Evolutionary conservation across 768 basidiomycete genomes (phyloP), one percentile per base, ranked within the genome.

Genomic region (Mycena maculata): DNA sequence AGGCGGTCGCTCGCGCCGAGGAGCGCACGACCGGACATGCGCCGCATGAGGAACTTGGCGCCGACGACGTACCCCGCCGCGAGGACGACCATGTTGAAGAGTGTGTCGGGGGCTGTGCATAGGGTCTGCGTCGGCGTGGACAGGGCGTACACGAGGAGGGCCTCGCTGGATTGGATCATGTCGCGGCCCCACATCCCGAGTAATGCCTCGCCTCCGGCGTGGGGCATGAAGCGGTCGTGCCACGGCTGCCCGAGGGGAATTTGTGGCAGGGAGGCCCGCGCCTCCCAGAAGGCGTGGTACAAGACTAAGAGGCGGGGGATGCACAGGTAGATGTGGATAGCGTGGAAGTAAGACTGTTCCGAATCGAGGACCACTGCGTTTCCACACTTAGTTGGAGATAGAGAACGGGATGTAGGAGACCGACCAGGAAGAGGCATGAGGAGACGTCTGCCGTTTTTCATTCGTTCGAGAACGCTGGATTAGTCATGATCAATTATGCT

Each of bases 1-100:
- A 69, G 38, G 9, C 61, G 47, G 25, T 69, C 63, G 16, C 33
- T 56, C 28, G 68, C 53, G n/a, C 68, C 68, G 15, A 28, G 31
- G 11, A 69, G 25, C 13, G 18, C n/a, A 8, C 49, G 31, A 18
- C 52, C 41, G 6, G 28, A 27, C 20, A 42, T 11, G 33, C 39
- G 57, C 22, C 23, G 3, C 28, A 74, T 59, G 60, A 80, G 76
- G 69, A 79, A 81, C 56, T 76, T 80, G 20, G 75, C 77, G 20
- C 73, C 80, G 42, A 81, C 62, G 28, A 78, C 75, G 58, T 56
- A 70, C 2, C 76, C 76, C 42, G 72, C 68, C 4, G 76, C 75
- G 48, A 81, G 78, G 22, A 67, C 60, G 33, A 75, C 74, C 54
- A 81, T 75, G 63, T 75, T 77, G 74, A 78, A 80, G 62, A 76